Evolutionary conservation across 345 rosid species (phyloP).

Genomic region (Conringia planisiliqua): DNA sequence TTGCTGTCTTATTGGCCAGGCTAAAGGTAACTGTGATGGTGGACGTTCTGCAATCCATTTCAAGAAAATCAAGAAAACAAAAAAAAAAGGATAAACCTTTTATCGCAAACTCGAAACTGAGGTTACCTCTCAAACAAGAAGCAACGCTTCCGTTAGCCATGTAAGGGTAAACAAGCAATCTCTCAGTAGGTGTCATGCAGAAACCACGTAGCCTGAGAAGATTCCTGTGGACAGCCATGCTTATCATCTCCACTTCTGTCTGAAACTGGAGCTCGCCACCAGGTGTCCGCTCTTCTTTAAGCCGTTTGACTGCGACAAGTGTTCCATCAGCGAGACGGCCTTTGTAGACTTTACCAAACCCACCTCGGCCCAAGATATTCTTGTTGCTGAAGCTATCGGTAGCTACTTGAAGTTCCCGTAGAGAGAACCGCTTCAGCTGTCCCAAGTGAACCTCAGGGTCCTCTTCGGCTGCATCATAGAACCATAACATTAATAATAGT

Average conservation of each 20-base stretch:
- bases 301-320: slow-evolving; percentile 83
- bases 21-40: slow-evolving; percentile 75
- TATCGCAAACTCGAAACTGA: not conserved
- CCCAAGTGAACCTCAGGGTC: slow-evolving; percentile 95
- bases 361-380: slow-evolving; percentile 92
- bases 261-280: slow-evolving; percentile 97
- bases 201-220: slow-evolving; percentile 83
- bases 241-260: slow-evolving; percentile 96
- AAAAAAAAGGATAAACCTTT: not conserved
- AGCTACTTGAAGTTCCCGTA: slow-evolving; percentile 88
- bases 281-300: slow-evolving; percentile 95
- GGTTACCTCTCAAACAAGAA: slow-evolving; percentile 81
- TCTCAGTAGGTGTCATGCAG: slow-evolving; percentile 95
- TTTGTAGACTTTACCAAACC: slow-evolving; percentile 94
- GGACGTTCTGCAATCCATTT: slow-evolving; percentile 55
- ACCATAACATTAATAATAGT: not conserved
- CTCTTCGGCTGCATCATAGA: slow-evolving; percentile 70
- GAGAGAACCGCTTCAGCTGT: slow-evolving; percentile 88
- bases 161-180: slow-evolving; percentile 89
- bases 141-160: slow-evolving; percentile 99
- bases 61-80: not conserved
- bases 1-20: slow-evolving; percentile 75
- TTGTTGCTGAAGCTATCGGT: slow-evolving; percentile 89
- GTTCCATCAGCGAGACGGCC: slow-evolving; percentile 92
- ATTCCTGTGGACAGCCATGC: slow-evolving; percentile 97